A percentile compares a stretch with the other conserved stretches of the same genome.
phyloP scores from a whole-genome alignment of 23 red algal genomes.

The Cyanidiococcus yangmingshanensis region DNA sequence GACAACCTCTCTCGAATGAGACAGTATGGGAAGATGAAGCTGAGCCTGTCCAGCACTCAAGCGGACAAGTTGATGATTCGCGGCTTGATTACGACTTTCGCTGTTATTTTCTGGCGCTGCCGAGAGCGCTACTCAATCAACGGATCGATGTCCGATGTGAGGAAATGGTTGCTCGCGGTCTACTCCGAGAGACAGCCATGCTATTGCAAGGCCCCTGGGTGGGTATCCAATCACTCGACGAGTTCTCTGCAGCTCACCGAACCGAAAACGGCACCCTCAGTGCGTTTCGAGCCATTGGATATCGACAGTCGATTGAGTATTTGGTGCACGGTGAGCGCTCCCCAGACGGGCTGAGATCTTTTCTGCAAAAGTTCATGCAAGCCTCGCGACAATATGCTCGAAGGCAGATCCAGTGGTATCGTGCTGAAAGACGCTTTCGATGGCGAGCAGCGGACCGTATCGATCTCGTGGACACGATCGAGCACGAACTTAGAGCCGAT shows the following conservation, averaged over 20 bases:
- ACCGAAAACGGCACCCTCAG: neutral
- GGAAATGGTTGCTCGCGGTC: conserved; percentile 31
- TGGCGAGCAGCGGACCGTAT: conserved; percentile 33
- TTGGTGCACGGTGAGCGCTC: conserved; percentile 4
- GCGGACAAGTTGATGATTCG: neutral
- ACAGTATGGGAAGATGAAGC: neutral
- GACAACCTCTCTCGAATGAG: neutral
- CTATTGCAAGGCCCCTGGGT: neutral
- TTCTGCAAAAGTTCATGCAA: conserved; percentile 42
- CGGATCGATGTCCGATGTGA: conserved; percentile 81
- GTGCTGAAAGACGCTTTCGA: conserved; percentile 48
- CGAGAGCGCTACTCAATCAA: conserved; percentile 38
- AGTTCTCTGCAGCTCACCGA: conserved; percentile 37
- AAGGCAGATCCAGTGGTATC: conserved; percentile 70
- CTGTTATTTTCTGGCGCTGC: conserved; percentile 66
- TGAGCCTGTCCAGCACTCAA: neutral
- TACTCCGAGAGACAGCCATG: neutral
- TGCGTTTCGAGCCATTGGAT: conserved; percentile 67
- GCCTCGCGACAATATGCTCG: conserved; percentile 74
- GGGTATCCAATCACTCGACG: conserved; percentile 25
- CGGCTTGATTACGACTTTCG: conserved; percentile 56
- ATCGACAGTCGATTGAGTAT: conserved; percentile 77
- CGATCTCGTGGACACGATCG: neutral
- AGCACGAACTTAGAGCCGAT: neutral
- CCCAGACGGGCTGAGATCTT: conserved; percentile 20